Evolutionary conservation across 1,139 yeast species (phyloP).

Genomic region (Trichomonascaceae sp.): DNA sequence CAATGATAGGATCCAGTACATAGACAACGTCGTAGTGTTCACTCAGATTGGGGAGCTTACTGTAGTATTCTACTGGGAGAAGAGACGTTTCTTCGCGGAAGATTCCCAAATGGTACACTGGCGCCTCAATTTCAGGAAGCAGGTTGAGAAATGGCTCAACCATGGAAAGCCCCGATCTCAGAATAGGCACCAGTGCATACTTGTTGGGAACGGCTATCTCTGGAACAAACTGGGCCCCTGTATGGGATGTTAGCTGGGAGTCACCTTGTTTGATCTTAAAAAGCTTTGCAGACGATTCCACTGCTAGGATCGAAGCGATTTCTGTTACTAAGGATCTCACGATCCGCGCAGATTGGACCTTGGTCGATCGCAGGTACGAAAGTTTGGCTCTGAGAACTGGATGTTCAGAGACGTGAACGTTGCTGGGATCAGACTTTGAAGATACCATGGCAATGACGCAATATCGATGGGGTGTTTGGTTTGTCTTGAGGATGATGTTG

Average conservation of each 20-base stretch:
- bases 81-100: slow-evolving; percentile 23
- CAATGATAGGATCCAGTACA: slow-evolving; percentile 26
- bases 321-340: slow-evolving; percentile 17
- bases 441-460: no score
- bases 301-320: slow-evolving; percentile 20
- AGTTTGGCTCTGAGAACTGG: slow-evolving; percentile 20
- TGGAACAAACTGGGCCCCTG: slow-evolving; percentile 12
- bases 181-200: slow-evolving; percentile 21
- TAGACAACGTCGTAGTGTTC: slow-evolving; percentile 18
- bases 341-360: slow-evolving; percentile 11
- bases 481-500: no score
- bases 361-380: slow-evolving; percentile 18
- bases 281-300: slow-evolving; percentile 16
- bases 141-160: slow-evolving; percentile 18
- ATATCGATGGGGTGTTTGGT: no score
- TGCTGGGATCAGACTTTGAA: no score
- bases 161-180: slow-evolving; percentile 26
- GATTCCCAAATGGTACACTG: slow-evolving; percentile 24
- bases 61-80: slow-evolving; percentile 26
- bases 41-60: slow-evolving; percentile 20
- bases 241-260: slow-evolving; percentile 11
- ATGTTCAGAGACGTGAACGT: slow-evolving; percentile 18
- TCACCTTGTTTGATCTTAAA: slow-evolving; percentile 10
- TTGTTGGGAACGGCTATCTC: slow-evolving; percentile 12
- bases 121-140: slow-evolving; percentile 21